Base-by-base conservation (phyloP, 352 stramenopile species). In the Saprolegnia parasitica region DNA sequence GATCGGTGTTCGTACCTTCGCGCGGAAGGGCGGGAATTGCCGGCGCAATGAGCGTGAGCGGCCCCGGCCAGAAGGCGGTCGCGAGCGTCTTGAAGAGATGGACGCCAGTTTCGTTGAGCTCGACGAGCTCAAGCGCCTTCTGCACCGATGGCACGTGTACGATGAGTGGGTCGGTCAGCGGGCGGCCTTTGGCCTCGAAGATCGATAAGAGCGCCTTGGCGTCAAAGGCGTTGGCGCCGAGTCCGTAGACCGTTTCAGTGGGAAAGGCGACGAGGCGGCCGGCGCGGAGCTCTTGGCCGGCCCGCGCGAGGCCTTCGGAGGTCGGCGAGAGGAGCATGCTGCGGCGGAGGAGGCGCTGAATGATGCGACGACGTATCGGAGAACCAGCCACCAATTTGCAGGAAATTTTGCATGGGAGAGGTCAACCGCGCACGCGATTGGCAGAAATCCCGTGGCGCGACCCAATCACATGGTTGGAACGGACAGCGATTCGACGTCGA, bases 161-260 rank as follows among this genome's bases (percentile, higher is more conserved):
- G 76, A 99, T 99, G 24, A 99, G 77, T 23, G 98, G 98, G 78
- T 99, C 97, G 6, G 93, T 98, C 21, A 99, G 81, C 42, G 97
- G 97, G 55, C 97, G 79, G 26, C 84, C 91, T 71, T 99, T 99
- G 56, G 91, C 91, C 62, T 84, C 72, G 79, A 99, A 99, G 75
- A 99, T 98, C 68, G 88, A 88, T n/a, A 93, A 78, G 49, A 99
- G 86, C 20, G 97, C 96, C 9, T 84, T 76, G 13, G 86, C 85
- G 79, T 99, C 81, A 9, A 99, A 79, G 1, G 97, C 97, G 71
- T 99, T 98, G 54, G 96, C 98, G 29, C 98, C 98, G 26, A 99
- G 83, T 0, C 98, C 98, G 73, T 99, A 99, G 21, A 99, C 98
- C 0, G 98, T 99, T 85, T 99, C 97, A n/a, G 97, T 99, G 10